Conservation (phyloP, 1,284 basidiomycete species). For the Ceratobasidium sp. region DNA sequence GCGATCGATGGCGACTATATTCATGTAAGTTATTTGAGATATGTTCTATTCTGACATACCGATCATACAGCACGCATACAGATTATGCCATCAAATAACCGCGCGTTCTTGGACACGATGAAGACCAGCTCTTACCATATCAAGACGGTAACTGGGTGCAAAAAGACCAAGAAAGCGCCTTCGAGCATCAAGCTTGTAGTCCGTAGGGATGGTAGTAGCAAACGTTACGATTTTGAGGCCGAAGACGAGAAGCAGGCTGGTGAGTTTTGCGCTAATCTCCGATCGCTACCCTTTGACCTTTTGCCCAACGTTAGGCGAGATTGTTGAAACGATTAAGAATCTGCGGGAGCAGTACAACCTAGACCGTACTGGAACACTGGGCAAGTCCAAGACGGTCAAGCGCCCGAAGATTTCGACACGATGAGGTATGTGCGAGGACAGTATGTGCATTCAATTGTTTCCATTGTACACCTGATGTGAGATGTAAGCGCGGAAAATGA, state of each 20-base stretch:
- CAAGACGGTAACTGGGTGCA: slow-evolving; percentile 84
- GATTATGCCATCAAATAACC: slow-evolving; percentile 90
- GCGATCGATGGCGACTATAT: slow-evolving; percentile 97
- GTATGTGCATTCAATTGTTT: slow-evolving; percentile 22
- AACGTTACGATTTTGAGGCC: slow-evolving; percentile 98
- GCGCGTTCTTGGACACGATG: slow-evolving; percentile 86
- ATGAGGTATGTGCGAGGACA: not conserved
- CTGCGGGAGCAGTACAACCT: slow-evolving; percentile 59
- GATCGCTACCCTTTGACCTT: not conserved
- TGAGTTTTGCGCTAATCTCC: slow-evolving; percentile 55
- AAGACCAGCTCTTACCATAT: slow-evolving; percentile 95
- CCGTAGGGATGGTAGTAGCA: slow-evolving; percentile 75
- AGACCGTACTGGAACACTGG: slow-evolving; percentile 43
- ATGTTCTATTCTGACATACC: slow-evolving; percentile 49
- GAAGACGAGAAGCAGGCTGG: slow-evolving; percentile 85
- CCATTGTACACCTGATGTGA: slow-evolving; percentile 12
- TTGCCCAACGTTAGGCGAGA: slow-evolving; percentile 63
- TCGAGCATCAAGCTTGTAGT: slow-evolving; percentile 88
- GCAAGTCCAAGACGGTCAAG: slow-evolving; percentile 43
- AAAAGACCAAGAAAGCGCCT: slow-evolving; percentile 83
- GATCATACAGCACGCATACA: slow-evolving; percentile 53
- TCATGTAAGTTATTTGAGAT: slow-evolving; percentile 67
- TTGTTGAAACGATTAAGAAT: slow-evolving; percentile 72
- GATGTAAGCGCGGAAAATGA: slow-evolving; percentile 41
- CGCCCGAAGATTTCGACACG: slow-evolving; percentile 30